phyloP scores from a whole-genome alignment of 2,329 filamentous ascomycete species.

The Fusarium haematococcum region DNA sequence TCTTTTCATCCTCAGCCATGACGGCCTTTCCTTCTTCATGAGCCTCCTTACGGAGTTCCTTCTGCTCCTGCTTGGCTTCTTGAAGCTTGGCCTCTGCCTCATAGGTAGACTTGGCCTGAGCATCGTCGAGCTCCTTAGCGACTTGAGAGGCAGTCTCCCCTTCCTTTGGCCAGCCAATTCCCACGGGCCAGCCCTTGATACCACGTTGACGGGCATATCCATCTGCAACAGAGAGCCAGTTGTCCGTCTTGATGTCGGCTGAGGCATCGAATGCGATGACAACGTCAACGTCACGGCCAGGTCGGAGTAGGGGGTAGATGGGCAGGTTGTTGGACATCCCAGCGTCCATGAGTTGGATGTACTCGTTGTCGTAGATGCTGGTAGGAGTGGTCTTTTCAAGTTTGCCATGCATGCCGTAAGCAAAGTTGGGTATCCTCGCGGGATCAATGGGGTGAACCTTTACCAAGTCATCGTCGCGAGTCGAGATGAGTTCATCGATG shows the following conservation, averaged over 20 bases:
- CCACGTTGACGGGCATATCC: conserved; percentile 91
- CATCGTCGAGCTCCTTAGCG: conserved; percentile 72
- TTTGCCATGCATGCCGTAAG: conserved; percentile 80
- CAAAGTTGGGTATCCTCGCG: conserved; percentile 90
- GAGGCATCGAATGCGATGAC: conserved; percentile 94
- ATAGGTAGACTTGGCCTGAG: conserved; percentile 69
- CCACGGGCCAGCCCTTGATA: conserved; percentile 94
- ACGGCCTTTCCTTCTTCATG: conserved; percentile 37
- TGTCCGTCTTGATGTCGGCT: conserved; percentile 91
- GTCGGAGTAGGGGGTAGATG: conserved; percentile 91
- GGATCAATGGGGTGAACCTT: conserved; percentile 97
- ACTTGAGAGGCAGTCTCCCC: conserved; percentile 70
- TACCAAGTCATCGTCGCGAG: conserved; percentile 83
- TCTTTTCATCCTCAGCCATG: conserved; percentile 46
- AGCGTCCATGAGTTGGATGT: conserved; percentile 92
- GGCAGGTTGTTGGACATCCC: conserved; percentile 99
- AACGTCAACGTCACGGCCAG: conserved; percentile 88
- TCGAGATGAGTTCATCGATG: conserved; percentile 85
- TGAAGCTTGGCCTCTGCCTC: conserved; percentile 74
- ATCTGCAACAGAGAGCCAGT: conserved; percentile 95
- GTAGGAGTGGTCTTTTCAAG: conserved; percentile 83
- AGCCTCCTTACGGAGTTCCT: conserved; percentile 44
- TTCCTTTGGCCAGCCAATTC: conserved; percentile 88
- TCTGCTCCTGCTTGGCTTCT: conserved; percentile 66
- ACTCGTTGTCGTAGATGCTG: conserved; percentile 76